Evolutionary conservation across 164 flowering plant species (phyloP).

Genomic region (Nymphaea colorata): DNA sequence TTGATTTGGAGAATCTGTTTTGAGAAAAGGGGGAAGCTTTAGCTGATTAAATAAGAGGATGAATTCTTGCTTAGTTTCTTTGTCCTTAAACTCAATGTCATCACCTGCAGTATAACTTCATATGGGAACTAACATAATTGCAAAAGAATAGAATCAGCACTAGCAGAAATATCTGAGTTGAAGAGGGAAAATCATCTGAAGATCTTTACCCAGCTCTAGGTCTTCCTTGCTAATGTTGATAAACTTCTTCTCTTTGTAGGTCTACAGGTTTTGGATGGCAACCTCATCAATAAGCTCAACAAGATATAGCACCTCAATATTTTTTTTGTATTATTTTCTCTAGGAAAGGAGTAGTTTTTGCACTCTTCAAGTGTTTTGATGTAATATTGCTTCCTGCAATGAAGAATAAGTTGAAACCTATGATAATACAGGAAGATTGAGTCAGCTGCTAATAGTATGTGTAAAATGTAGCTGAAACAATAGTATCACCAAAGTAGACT

Average conservation of each 20-base stretch:
- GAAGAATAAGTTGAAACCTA: too few species aligned
- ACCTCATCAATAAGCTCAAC: conserved; percentile 97
- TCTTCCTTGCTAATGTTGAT: conserved; percentile 99
- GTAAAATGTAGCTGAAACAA: too few species aligned
- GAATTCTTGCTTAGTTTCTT: conserved; percentile 72
- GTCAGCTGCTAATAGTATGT: too few species aligned
- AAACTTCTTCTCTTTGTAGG: conserved; percentile 95
- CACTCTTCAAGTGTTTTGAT: conserved; percentile 91
- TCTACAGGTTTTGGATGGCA: conserved; percentile 87
- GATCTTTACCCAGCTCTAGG: conserved; percentile 70
- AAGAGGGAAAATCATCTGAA: background rate
- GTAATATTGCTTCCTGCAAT: too few species aligned
- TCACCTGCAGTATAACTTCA: conserved; percentile 40
- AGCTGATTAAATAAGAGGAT: conserved; percentile 80
- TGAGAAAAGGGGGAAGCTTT: too few species aligned
- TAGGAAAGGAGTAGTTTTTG: conserved; percentile 90
- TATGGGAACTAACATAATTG: background rate
- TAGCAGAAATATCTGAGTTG: background rate
- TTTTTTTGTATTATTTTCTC: conserved; percentile 88
- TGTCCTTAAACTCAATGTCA: conserved; percentile 84
- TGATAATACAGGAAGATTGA: too few species aligned
- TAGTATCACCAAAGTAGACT: too few species aligned
- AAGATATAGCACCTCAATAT: conserved; percentile 86
- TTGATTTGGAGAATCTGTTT: too few species aligned
- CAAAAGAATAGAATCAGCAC: background rate